phyloP scores from a whole-genome alignment of 306 rosid species.

The Malus fusca region DNA sequence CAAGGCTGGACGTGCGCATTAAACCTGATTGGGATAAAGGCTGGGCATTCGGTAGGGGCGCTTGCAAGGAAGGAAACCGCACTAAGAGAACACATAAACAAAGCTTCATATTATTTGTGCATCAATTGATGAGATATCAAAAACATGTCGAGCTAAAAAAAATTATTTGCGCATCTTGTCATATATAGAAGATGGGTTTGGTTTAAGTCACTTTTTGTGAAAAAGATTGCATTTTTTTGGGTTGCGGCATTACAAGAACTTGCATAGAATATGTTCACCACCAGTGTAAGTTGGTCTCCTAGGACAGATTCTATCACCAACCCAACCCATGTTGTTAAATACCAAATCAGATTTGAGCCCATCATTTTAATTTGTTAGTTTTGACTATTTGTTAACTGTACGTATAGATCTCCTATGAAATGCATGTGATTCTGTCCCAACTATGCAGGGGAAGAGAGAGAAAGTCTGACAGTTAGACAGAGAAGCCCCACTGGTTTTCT shows the following conservation, averaged over 20 bases:
- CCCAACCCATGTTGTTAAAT: background rate
- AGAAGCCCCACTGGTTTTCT: slow-evolving; percentile 8
- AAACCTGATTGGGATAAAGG: slow-evolving; percentile 39
- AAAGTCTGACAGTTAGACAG: background rate
- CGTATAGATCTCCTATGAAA: background rate
- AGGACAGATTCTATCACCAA: background rate
- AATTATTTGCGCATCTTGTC: too few relatives aligned
- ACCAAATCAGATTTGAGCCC: background rate
- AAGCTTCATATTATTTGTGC: slow-evolving; percentile 4
- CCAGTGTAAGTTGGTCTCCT: too few relatives aligned
- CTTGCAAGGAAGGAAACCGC: slow-evolving; percentile 88
- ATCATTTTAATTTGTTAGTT: background rate
- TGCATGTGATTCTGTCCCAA: background rate
- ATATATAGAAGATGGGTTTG: background rate
- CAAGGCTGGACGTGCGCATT: slow-evolving; percentile 41
- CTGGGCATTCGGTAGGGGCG: slow-evolving; percentile 47
- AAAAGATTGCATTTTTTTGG: background rate
- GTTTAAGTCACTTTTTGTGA: background rate
- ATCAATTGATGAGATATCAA: slow-evolving; percentile 9
- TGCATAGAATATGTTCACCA: too few relatives aligned
- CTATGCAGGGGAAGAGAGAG: slow-evolving; percentile 5
- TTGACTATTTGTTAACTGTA: background rate
- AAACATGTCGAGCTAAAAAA: background rate
- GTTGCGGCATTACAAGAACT: background rate
- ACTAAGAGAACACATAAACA: slow-evolving; percentile 21